phyloP scores from a whole-genome alignment of 257 asterid genomes.

The Schizonepeta tenuifolia region DNA sequence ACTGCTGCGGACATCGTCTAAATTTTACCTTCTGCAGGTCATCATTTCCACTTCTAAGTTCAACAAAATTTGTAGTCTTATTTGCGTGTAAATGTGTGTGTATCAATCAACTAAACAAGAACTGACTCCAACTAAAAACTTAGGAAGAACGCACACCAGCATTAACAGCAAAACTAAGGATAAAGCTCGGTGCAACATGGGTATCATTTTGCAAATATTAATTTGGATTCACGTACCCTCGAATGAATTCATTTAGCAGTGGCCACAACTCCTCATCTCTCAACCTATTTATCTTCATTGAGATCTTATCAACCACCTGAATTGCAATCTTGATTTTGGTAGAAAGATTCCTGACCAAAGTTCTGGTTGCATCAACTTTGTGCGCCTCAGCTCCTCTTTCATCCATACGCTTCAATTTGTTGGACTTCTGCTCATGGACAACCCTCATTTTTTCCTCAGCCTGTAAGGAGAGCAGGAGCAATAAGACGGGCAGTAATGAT shows the following conservation, averaged over 20 bases:
- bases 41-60: too few species aligned
- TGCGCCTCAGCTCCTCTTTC: slow-evolving; percentile 83
- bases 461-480: slow-evolving; percentile 42
- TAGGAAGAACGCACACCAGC: background rate
- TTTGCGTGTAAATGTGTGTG: background rate
- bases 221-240: slow-evolving; percentile 57
- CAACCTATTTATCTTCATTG: slow-evolving; percentile 75
- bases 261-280: slow-evolving; percentile 98
- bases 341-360: slow-evolving; percentile 72
- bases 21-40: too few species aligned
- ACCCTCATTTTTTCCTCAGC: slow-evolving; percentile 94
- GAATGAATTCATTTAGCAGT: slow-evolving; percentile 72
- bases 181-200: slow-evolving; percentile 1
- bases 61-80: too few species aligned
- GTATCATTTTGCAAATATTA: background rate
- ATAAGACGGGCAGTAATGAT: background rate
- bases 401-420: slow-evolving; percentile 69
- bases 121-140: background rate
- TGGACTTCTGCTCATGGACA: slow-evolving; percentile 66
- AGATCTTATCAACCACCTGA: slow-evolving; percentile 90
- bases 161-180: background rate
- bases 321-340: slow-evolving; percentile 85
- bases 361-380: slow-evolving; percentile 73
- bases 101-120: background rate
- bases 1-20: too few species aligned